These are phyloP conservation scores for Penicillium canescens DNA, from an alignment of 495 filamentous ascomycete species.

Conservation along the genomic window DNA sequence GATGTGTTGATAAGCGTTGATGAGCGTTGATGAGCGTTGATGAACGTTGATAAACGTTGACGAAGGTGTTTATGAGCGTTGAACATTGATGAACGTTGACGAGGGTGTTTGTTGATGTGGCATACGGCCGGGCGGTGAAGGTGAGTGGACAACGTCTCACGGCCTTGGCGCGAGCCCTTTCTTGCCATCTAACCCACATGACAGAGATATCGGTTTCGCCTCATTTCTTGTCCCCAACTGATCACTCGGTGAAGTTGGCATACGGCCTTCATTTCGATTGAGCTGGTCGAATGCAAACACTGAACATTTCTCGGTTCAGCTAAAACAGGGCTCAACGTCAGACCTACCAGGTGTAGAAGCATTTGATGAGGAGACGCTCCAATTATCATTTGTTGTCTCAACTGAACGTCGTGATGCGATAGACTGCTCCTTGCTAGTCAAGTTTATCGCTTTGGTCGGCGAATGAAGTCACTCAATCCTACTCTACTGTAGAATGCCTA, in stretches of 20 bases:
- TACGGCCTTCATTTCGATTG: neutral
- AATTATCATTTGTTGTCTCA: slow-evolving; percentile 1
- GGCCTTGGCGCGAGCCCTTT: neutral
- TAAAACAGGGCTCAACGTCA: neutral
- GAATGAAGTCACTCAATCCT: too few relatives aligned
- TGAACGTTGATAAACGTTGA: too few relatives aligned
- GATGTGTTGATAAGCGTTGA: too few relatives aligned
- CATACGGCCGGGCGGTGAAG: neutral
- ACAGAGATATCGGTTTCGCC: neutral
- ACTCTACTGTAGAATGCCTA: too few relatives aligned
- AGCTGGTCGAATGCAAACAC: slow-evolving; percentile 1
- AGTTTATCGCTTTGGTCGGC: neutral
- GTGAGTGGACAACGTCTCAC: neutral
- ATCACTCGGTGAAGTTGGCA: neutral
- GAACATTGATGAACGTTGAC: neutral
- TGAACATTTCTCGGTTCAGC: neutral
- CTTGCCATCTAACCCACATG: neutral
- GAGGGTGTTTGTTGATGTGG: neutral
- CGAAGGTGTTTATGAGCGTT: too few relatives aligned
- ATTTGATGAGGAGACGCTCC: slow-evolving; percentile 1
- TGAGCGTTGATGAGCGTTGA: too few relatives aligned
- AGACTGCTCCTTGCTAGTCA: neutral
- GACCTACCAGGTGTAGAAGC: slow-evolving; percentile 1
- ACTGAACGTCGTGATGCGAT: neutral
- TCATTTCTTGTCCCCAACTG: neutral